Evolutionary conservation across 495 filamentous ascomycete species (phyloP).

Genomic region (Thermothielavioides terrestris): DNA sequence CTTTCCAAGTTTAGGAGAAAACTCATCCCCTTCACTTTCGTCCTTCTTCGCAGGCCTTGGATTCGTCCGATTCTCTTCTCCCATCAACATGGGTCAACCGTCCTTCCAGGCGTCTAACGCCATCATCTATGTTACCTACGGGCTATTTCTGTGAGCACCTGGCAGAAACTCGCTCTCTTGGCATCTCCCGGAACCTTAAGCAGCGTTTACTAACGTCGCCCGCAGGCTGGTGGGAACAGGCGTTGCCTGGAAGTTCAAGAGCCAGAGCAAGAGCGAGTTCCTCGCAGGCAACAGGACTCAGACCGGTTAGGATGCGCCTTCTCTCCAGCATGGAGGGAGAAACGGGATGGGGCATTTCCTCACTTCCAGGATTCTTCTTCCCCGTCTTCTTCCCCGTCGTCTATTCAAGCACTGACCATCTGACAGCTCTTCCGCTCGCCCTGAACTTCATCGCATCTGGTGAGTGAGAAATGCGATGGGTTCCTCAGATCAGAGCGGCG

Average conservation of each 20-base stretch:
- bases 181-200: neutral
- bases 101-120: constrained; percentile 64
- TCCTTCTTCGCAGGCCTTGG: neutral
- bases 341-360: neutral
- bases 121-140: constrained; percentile 67
- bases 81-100: constrained; percentile 52
- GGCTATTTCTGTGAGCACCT: constrained; percentile 53
- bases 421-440: constrained; percentile 58
- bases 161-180: neutral
- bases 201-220: neutral
- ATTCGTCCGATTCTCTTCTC: neutral
- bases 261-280: constrained; percentile 60
- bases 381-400: no score
- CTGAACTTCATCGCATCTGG: constrained; percentile 77
- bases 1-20: neutral
- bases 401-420: constrained; percentile 12
- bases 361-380: no score
- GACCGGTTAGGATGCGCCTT: constrained; percentile 51
- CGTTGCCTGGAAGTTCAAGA: constrained; percentile 59
- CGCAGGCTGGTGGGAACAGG: constrained; percentile 52
- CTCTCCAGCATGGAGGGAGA: constrained; percentile 1
- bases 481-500: constrained; percentile 33
- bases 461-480: constrained; percentile 45
- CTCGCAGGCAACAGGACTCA: constrained; percentile 65
- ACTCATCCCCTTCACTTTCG: neutral